Conservation (phyloP, 768 basidiomycete genomes). For the Lactarius deliciosus region DNA sequence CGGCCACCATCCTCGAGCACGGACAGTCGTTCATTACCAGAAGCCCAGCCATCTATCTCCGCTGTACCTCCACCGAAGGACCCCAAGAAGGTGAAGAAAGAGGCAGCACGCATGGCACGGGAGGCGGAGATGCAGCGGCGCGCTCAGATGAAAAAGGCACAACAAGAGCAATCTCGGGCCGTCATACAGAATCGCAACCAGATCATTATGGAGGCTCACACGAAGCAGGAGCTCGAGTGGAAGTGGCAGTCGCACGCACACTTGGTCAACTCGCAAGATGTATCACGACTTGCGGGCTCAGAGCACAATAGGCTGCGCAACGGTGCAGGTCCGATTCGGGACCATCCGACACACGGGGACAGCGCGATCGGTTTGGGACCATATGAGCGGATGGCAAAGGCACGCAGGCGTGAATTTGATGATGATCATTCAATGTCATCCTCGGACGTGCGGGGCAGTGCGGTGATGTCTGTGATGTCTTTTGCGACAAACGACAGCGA, state of each 20-base stretch:
- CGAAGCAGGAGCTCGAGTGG: conserved; percentile 64
- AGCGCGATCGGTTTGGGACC: conserved; percentile 36
- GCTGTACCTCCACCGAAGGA: conserved; percentile 49
- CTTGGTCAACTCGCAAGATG: conserved; percentile 35
- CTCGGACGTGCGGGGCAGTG: conserved; percentile 75
- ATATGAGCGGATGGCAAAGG: conserved; percentile 71
- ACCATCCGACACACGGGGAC: conserved; percentile 30
- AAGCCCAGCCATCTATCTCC: conserved; percentile 45
- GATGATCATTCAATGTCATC: conserved; percentile 92
- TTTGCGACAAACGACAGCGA: conserved; percentile 85
- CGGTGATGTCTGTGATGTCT: conserved; percentile 74
- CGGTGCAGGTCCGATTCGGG: conserved; percentile 64
- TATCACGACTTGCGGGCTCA: conserved; percentile 24
- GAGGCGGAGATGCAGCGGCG: conserved; percentile 87
- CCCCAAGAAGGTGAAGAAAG: conserved; percentile 76
- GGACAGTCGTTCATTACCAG: conserved; percentile 64
- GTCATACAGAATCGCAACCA: conserved; percentile 89
- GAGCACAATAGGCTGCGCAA: conserved; percentile 44
- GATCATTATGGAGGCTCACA: conserved; percentile 57
- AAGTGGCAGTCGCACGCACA: conserved; percentile 42
- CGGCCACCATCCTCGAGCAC: conserved; percentile 74
- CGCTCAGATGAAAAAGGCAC: conserved; percentile 66
- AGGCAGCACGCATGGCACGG: conserved; percentile 70
- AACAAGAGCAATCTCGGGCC: conserved; percentile 86
- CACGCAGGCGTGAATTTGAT: conserved; percentile 78